phyloP scores from a whole-genome alignment of 2,329 filamentous ascomycete genomes.

The Sclerotinia glacialis region DNA sequence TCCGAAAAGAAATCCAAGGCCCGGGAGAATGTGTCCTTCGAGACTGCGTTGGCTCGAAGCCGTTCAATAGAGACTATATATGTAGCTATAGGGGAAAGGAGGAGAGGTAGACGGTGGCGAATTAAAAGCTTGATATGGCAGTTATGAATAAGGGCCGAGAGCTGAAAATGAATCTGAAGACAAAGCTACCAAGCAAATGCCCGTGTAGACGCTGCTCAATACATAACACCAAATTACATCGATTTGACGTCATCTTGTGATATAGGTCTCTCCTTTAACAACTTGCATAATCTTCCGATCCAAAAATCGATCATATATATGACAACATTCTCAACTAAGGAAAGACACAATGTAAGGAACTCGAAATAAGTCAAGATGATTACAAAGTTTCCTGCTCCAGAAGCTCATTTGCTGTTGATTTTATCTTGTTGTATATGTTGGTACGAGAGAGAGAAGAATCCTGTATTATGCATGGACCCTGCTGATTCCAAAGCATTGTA shows the following conservation, averaged over 20 bases:
- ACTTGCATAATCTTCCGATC: background rate
- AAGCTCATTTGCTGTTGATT: background rate
- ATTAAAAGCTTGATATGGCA: background rate
- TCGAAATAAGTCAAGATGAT: slow-evolving; percentile 8
- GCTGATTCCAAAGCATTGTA: background rate
- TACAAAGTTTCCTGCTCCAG: background rate
- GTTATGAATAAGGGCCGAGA: background rate
- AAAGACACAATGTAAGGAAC: background rate
- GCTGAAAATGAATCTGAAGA: background rate
- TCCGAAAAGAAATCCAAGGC: background rate
- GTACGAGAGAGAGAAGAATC: background rate
- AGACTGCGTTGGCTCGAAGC: background rate
- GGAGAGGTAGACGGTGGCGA: too few relatives aligned
- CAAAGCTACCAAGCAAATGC: background rate
- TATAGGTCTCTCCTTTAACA: background rate
- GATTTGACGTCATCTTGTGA: background rate
- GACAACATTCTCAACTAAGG: background rate
- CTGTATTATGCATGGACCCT: background rate
- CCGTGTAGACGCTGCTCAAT: background rate
- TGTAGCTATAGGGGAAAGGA: too few relatives aligned
- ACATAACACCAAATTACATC: background rate
- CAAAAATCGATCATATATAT: background rate
- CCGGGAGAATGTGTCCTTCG: background rate
- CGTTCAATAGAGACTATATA: too few relatives aligned
- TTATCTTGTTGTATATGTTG: background rate